These are phyloP conservation scores for Mrakia gelida DNA, from an alignment of 768 basidiomycete genomes.

Conservation along the genomic window DNA sequence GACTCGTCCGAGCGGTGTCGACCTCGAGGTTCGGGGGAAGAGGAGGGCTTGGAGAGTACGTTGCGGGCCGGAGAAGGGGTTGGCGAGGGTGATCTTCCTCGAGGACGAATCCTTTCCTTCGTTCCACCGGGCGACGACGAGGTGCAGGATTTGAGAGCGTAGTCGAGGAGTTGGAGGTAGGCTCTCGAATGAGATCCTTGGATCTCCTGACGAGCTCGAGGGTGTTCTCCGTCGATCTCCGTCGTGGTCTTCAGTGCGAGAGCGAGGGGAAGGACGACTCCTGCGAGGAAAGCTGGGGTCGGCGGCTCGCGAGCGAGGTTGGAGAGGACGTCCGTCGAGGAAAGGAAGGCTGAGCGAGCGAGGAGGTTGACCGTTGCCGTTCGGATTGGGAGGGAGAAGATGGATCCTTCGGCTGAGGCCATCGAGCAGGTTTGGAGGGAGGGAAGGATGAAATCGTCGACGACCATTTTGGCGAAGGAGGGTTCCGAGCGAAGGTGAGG, in stretches of 20 bases:
- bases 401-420: constrained; percentile 49
- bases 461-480: constrained; percentile 49
- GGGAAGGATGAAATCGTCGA: constrained; percentile 44
- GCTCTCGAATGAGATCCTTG: constrained; percentile 51
- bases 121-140: constrained; percentile 21
- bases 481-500: constrained; percentile 55
- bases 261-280: constrained; percentile 60
- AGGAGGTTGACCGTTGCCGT: constrained; percentile 43
- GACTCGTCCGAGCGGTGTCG: background rate
- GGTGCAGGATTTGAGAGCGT: constrained; percentile 55
- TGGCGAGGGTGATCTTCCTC: constrained; percentile 32
- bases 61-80: constrained; percentile 28
- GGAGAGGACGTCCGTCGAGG: constrained; percentile 54
- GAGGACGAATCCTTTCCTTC: constrained; percentile 32
- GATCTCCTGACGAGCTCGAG: constrained; percentile 51
- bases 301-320: constrained; percentile 57
- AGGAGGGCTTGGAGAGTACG: constrained; percentile 32
- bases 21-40: constrained; percentile 34
- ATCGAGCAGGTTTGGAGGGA: constrained; percentile 52
- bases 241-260: constrained; percentile 54
- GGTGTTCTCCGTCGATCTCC: constrained; percentile 49
- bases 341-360: constrained; percentile 49
- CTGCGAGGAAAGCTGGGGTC: constrained; percentile 60
- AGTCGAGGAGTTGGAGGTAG: constrained; percentile 63
- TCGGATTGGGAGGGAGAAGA: constrained; percentile 48